Evolutionary conservation across 768 basidiomycete genomes (phyloP), one percentile per base, ranked within the genome.

Genomic region (Clitopilus passeckerianus): DNA sequence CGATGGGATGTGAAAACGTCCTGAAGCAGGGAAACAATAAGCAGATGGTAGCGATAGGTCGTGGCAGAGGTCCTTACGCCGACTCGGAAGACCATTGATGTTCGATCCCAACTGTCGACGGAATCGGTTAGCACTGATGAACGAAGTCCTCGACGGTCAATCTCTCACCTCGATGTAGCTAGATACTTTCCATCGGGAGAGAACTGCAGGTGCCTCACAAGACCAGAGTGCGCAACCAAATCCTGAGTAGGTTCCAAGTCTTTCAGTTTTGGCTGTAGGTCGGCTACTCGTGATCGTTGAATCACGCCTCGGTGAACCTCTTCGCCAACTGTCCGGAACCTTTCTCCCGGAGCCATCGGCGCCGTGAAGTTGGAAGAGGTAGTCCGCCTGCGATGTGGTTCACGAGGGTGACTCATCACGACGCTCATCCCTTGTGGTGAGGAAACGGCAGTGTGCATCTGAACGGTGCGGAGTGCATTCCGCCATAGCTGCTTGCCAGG

Each of bases 151-250:
- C 3, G 27, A 7, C 27, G 27, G 27, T 30, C 27, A 30, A 30
- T 7, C 27, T 30, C 72, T 54, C 64, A 86, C 82, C 86, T 87
- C 27, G 87, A 87, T 4, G 89, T 90, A 2, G 88, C 90, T 64
- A 91, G 67, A 66, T 81, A 89, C 67, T 79, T 84, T 18, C 90
- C 90, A 68, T 90, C 83, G 1, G 88, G 89, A 0, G 87, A 89
- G 72, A 91, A 91, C 68, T 90, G 85, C 66, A 91, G 68, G 69
- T 90, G 86, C 57, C 85, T 70, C 16, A 91, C 89, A 27, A 90
- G 79, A 6, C 86, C 88, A 56, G 77, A 73, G 69, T 91, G 90
- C 5, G 84, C 84, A 9, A 80, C 79, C 20, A 89, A 69, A 61
- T 85, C 86, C 65, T 89, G 82, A 0, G 82, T 84, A 8, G 80